Evolutionary conservation across 306 rosid species (phyloP).

Genomic region (Glycine soja): DNA sequence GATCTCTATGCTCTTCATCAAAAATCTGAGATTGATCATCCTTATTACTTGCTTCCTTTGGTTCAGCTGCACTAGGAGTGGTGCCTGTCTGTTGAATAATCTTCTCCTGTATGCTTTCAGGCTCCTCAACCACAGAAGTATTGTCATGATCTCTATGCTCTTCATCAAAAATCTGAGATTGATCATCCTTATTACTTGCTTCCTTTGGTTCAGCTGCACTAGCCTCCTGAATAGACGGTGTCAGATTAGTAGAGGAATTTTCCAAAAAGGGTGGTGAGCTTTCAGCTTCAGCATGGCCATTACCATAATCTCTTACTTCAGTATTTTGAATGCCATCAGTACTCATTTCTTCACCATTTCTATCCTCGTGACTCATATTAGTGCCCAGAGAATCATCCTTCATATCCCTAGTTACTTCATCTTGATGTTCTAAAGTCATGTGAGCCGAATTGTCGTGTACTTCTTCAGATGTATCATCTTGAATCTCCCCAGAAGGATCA

Average conservation of each 20-base stretch:
- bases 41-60: slow-evolving; percentile 36
- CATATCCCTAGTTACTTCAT: slow-evolving; percentile 40
- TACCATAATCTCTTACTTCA: slow-evolving; percentile 43
- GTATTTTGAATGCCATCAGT: slow-evolving; percentile 19
- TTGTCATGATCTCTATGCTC: slow-evolving; percentile 41
- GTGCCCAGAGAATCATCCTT: slow-evolving; percentile 34
- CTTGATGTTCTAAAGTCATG: slow-evolving; percentile 41
- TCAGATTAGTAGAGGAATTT: slow-evolving; percentile 43
- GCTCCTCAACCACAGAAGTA: slow-evolving; percentile 49
- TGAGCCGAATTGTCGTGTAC: slow-evolving; percentile 35
- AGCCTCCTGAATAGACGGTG: slow-evolving; percentile 42
- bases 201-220: slow-evolving; percentile 40
- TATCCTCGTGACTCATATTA: slow-evolving; percentile 41
- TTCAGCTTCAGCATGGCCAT: slow-evolving; percentile 31
- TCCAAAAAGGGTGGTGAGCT: slow-evolving; percentile 16
- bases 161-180: slow-evolving; percentile 51
- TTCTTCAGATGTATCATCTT: slow-evolving; percentile 48
- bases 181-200: slow-evolving; percentile 39
- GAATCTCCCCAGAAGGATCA: slow-evolving; percentile 42
- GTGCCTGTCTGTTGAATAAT: neutral
- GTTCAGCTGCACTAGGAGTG: slow-evolving; percentile 43
- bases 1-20: slow-evolving; percentile 45
- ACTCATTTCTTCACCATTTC: slow-evolving; percentile 34
- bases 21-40: slow-evolving; percentile 47
- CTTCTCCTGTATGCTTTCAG: slow-evolving; percentile 53